phyloP scores from a whole-genome alignment of 2,329 filamentous ascomycete species.

The Ceratocystis destructans region DNA sequence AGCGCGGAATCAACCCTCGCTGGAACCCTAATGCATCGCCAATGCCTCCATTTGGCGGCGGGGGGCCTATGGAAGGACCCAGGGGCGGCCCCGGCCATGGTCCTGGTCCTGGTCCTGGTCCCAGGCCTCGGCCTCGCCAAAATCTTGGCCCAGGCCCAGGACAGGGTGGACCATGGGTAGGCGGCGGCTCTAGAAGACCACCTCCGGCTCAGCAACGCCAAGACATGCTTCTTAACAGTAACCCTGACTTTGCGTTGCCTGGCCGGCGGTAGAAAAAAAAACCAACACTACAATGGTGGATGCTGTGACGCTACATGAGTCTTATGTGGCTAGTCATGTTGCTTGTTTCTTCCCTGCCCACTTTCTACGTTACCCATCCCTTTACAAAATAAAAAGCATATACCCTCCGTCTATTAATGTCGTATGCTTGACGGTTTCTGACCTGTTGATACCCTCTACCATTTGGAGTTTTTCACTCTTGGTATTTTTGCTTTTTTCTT shows the following conservation, averaged over 20 bases:
- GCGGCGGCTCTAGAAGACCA: conserved; percentile 25
- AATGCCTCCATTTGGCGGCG: conserved; percentile 24
- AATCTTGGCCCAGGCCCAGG: not conserved
- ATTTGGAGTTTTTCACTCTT: no score
- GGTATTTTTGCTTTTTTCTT: not conserved
- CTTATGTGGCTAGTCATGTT: not conserved
- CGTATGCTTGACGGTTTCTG: not conserved
- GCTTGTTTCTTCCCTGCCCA: not conserved
- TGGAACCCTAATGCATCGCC: conserved; percentile 52
- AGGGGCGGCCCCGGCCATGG: not conserved
- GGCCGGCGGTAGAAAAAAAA: conserved; percentile 19
- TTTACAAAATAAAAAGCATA: not conserved
- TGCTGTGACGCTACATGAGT: not conserved
- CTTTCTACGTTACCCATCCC: not conserved
- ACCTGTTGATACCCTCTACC: conserved; percentile 14
- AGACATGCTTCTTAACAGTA: conserved; percentile 62
- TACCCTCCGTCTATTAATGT: not conserved
- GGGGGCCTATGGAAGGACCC: conserved; percentile 27
- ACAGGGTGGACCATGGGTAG: conserved; percentile 8
- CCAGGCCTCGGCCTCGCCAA: not conserved
- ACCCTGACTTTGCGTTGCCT: conserved; percentile 74
- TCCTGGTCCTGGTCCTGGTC: not conserved
- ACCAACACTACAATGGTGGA: not conserved
- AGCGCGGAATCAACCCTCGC: conserved; percentile 74
- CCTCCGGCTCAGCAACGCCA: conserved; percentile 42